These are phyloP conservation scores for Monsonia emarginata DNA, from an alignment of 441 rosid genomes.

Conservation along the genomic window DNA sequence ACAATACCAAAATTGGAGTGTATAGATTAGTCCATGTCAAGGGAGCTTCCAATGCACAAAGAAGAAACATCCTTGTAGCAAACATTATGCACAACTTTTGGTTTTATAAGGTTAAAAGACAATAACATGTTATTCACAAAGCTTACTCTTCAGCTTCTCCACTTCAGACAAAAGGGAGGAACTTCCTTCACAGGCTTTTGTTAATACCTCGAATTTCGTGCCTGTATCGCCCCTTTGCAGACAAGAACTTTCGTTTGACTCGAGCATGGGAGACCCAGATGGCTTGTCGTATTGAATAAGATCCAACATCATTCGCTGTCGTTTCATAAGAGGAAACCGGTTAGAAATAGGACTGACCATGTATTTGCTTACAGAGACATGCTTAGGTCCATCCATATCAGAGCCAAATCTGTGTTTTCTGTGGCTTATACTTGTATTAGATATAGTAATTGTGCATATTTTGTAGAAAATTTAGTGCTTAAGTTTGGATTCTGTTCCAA, in stretches of 20 bases:
- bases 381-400: no score
- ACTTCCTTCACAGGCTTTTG: constrained; percentile 55
- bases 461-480: no score
- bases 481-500: no score
- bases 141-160: constrained; percentile 37
- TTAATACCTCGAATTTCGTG: constrained; percentile 37
- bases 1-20: background rate
- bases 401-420: no score
- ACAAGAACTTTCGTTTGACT: constrained; percentile 17
- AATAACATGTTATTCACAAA: constrained; percentile 3
- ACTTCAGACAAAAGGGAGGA: constrained; percentile 42
- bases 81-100: background rate
- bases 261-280: constrained; percentile 17
- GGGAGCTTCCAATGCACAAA: background rate
- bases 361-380: background rate
- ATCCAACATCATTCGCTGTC: constrained; percentile 61
- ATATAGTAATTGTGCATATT: no score
- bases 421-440: no score
- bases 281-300: constrained; percentile 34
- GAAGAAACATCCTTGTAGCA: background rate
- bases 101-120: background rate
- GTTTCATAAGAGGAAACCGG: constrained; percentile 10
- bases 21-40: background rate
- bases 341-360: background rate
- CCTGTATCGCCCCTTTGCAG: constrained; percentile 13